These are phyloP conservation scores for Salvia splendens DNA, from an alignment of 257 asterid species.

Conservation along the genomic window DNA sequence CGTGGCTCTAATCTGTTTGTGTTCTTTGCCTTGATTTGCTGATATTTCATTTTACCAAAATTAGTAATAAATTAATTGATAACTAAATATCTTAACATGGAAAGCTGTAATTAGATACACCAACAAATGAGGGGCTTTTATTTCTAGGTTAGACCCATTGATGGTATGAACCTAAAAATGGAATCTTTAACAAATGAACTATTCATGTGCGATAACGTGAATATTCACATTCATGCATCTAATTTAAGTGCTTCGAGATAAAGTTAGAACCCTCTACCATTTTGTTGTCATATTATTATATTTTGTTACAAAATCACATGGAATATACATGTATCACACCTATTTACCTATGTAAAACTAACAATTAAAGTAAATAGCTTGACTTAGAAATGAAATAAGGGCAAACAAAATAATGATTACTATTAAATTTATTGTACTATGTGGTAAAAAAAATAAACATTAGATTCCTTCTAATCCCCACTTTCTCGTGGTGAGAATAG, in stretches of 20 bases:
- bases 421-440: neutral
- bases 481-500: neutral
- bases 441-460: constrained; percentile 9
- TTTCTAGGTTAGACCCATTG: too few species aligned
- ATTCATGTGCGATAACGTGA: neutral
- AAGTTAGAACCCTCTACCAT: too few species aligned
- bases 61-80: too few species aligned
- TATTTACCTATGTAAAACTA: neutral
- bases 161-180: too few species aligned
- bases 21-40: too few species aligned
- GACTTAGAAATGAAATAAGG: neutral
- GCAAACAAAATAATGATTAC: neutral
- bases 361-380: neutral
- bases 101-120: too few species aligned
- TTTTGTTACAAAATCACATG: neutral
- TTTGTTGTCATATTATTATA: neutral
- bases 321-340: neutral
- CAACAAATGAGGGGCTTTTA: too few species aligned
- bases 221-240: neutral
- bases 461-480: constrained; percentile 38
- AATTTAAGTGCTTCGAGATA: neutral
- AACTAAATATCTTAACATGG: too few species aligned
- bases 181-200: neutral
- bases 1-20: too few species aligned
- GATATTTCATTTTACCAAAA: too few species aligned